Evolutionary conservation across 805 yeast genomes (phyloP), one percentile per base, ranked within the genome.

Genomic region (Lachancea mirantina): DNA sequence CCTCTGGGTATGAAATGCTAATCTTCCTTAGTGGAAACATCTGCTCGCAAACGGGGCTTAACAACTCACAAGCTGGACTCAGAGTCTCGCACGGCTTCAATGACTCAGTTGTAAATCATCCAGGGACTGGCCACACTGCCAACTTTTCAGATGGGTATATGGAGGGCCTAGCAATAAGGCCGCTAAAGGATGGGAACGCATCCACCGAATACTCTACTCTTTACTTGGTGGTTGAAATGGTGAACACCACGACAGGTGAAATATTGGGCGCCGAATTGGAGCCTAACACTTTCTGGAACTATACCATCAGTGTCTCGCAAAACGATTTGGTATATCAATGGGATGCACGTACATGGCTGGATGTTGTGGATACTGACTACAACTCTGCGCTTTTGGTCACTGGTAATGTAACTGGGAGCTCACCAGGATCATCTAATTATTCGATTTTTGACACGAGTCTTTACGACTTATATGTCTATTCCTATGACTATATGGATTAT

Each of bases 351-450:
- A 50, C 73, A 8, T 70, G 75, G 70, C 68, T 75, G 0, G 46
- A 55, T 21, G 59, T 80, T 11, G 70, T 82, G 2, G 95, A 84
- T 50, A 61, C 87, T 0, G 95, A 84, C 56, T 70, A 72, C 46
- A 62, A 65, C 11, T 70, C 83, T 21, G 87, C 82, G 0, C 59
- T 84, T 38, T 62, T 85, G 20, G 72, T 73, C 14, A 77, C 88
- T 1, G 76, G 76, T 2, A 68, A 69, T 42, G 65, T 72, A 28
- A 49, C 67, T 11, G 47, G 48, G 5, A 25, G 32, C 8, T 14
- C 32, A 8, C 34, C 37, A 17, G 29, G 28, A 7, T 27, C 39
- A 3, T 38, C 43, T 13, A 48, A 48, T 30, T 35, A 28, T 23
- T 36, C 57, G 5, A 42, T 50, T 15, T 46, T 43, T 28, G 52